Conservation (phyloP, 805 yeast species). For the Lipomyces oligophaga region DNA sequence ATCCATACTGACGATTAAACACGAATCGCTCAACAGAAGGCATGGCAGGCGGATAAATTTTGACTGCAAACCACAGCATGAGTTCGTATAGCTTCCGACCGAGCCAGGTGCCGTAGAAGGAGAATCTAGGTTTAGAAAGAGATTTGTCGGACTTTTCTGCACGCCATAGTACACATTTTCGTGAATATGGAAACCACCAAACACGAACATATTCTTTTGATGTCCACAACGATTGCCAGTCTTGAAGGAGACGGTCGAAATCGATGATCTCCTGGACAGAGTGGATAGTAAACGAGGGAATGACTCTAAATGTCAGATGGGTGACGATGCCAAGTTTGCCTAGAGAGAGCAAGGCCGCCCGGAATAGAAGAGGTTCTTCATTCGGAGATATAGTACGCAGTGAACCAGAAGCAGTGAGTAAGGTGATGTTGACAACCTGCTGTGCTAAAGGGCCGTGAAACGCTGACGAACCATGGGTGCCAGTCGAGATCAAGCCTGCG, state of each 20-base stretch:
- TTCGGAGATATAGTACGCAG: slow-evolving; percentile 61
- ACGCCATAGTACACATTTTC: slow-evolving; percentile 84
- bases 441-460: slow-evolving; percentile 87
- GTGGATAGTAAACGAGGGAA: slow-evolving; percentile 77
- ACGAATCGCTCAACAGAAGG: slow-evolving; percentile 83
- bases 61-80: slow-evolving; percentile 73
- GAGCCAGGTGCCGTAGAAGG: slow-evolving; percentile 80
- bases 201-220: slow-evolving; percentile 85
- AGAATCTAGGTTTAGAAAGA: slow-evolving; percentile 57
- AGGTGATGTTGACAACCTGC: slow-evolving; percentile 72
- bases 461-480: slow-evolving; percentile 94
- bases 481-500: slow-evolving; percentile 95
- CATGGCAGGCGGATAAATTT: slow-evolving; percentile 67
- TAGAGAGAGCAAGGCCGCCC: slow-evolving; percentile 77
- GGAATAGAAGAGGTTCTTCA: slow-evolving; percentile 62
- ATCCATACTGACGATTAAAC: slow-evolving; percentile 79
- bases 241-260: slow-evolving; percentile 64
- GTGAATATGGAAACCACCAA: slow-evolving; percentile 97
- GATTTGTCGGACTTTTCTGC: slow-evolving; percentile 72
- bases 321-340: slow-evolving; percentile 91
- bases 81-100: slow-evolving; percentile 80
- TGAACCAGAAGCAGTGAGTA: slow-evolving; percentile 75
- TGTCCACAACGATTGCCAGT: slow-evolving; percentile 69
- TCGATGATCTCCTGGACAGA: slow-evolving; percentile 77
- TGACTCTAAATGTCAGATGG: slow-evolving; percentile 76